Percentiles rank a stretch among this genome's conserved stretches.
These are phyloP conservation scores for Rheum nobile DNA, from an alignment of 148 eudicot genomes.

Conservation along the genomic window DNA sequence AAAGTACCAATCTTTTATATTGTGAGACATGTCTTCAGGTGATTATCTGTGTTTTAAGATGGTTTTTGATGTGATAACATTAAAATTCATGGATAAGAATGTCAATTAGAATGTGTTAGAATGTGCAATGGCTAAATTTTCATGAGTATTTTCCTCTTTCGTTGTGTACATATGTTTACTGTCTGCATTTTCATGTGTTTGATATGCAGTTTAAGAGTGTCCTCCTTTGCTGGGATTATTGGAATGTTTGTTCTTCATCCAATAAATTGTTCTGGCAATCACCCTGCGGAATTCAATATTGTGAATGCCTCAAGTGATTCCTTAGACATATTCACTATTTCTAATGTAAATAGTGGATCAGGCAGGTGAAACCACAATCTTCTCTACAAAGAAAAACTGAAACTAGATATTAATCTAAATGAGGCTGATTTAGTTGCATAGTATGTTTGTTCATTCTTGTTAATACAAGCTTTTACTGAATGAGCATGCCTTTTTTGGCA, in stretches of 20 bases:
- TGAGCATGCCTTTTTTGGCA: neutral
- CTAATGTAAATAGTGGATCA: constrained; percentile 65
- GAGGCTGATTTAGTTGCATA: too few species aligned
- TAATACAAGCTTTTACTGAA: neutral
- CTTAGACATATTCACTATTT: constrained; percentile 59
- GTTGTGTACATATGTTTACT: neutral
- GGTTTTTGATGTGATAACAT: neutral
- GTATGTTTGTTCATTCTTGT: neutral
- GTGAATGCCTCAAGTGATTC: constrained; percentile 41
- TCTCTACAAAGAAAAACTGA: too few species aligned
- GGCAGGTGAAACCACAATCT: constrained; percentile 28
- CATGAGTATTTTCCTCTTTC: neutral
- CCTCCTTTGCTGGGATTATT: constrained; percentile 49
- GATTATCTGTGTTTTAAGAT: constrained; percentile 8
- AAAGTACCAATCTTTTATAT: too few species aligned
- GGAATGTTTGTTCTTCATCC: constrained; percentile 74
- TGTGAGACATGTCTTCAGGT: too few species aligned
- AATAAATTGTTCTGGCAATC: constrained; percentile 54
- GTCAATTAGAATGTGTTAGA: neutral
- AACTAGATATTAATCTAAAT: too few species aligned
- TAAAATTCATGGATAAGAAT: neutral
- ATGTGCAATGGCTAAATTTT: neutral
- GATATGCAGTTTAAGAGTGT: constrained; percentile 49
- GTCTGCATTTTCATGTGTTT: neutral
- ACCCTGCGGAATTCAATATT: constrained; percentile 35